phyloP scores from a whole-genome alignment of 495 filamentous ascomycete species.

The Pseudomonodictys pantanalensis region DNA sequence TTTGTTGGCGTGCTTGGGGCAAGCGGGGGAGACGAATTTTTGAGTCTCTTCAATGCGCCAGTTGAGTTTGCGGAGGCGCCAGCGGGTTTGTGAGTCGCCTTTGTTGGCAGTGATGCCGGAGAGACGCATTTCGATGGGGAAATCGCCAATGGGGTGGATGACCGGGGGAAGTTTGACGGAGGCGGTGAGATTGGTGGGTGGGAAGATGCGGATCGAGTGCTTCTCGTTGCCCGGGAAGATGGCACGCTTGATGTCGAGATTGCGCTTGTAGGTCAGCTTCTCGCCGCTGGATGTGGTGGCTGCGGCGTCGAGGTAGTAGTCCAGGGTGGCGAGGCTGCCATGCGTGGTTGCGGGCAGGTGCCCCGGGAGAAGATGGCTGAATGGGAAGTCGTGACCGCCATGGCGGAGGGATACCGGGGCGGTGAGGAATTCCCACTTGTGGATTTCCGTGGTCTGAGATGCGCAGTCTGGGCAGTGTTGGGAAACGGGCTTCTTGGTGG shows the following conservation, averaged over 20 bases:
- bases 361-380: constrained; percentile 83
- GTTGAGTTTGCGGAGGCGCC: constrained; percentile 83
- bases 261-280: constrained; percentile 60
- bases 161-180: constrained; percentile 74
- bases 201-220: constrained; percentile 84
- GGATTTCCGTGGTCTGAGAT: constrained; percentile 65
- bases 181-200: constrained; percentile 87
- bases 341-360: constrained; percentile 79
- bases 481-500: constrained; percentile 75
- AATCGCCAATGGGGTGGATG: constrained; percentile 82
- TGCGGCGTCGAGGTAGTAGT: constrained; percentile 77
- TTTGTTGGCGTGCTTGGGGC: constrained; percentile 71
- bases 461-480: constrained; percentile 74
- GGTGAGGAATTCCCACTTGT: constrained; percentile 73
- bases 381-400: constrained; percentile 80
- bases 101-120: constrained; percentile 67
- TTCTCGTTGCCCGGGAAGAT: constrained; percentile 71
- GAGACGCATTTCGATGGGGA: constrained; percentile 73
- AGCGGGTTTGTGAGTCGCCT: constrained; percentile 63
- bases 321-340: constrained; percentile 65
- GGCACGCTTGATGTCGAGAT: constrained; percentile 70
- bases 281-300: constrained; percentile 60
- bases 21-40: constrained; percentile 77
- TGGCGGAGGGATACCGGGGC: constrained; percentile 53
- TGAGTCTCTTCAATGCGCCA: constrained; percentile 91